Base-by-base conservation (phyloP, 75 land plant species). In the Picea glauca region DNA sequence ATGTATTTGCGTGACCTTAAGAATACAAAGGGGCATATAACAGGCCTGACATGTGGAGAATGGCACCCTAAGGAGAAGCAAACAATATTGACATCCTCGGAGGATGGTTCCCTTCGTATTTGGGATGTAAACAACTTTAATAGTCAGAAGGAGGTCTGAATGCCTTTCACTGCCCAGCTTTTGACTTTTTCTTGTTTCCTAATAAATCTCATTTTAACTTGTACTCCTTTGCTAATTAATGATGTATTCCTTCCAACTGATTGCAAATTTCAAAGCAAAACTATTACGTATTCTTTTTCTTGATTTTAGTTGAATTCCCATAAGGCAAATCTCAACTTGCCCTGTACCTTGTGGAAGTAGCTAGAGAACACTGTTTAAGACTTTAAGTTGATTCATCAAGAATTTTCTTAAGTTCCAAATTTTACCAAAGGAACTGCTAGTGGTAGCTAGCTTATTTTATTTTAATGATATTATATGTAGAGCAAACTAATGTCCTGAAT, bases 1-100 rank as follows among this genome's bases (percentile, higher is more conserved):
- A 98, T 98, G 99, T 98, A 98, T 76, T 89, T 98, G n/a, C 91
- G 98, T 58, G 99, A 98, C 76, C 83, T 98, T 60, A 95, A 98
- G 81, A 93, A 98, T 72, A 98, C 99, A 12, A 98, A 95, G 62
- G 99, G 99, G 40, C 99, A 98, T 76, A 95, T 98, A 38, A 87
- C 93, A 76, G 99, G 99, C 33, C 84, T 98, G 81, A 98, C 99
- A 46, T 91, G 90, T 78, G 99, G 99, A 54, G 90, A 95, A 62
- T 98, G 99, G 99, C 96, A 98, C 72, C 99, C 99, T n/a, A 93
- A 87, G 76, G 84, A 87, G 43, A 96, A 92, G 76, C 88, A 98
- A 82, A 95, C 96, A 21, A 86, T 92, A 57, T 89, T 98, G 64
- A 98, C 99, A 32, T 95, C 96, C 1, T 98, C 99, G n/a, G 99